phyloP scores from a whole-genome alignment of 257 asterid genomes.

The Nicotiana tomentosiformis region DNA sequence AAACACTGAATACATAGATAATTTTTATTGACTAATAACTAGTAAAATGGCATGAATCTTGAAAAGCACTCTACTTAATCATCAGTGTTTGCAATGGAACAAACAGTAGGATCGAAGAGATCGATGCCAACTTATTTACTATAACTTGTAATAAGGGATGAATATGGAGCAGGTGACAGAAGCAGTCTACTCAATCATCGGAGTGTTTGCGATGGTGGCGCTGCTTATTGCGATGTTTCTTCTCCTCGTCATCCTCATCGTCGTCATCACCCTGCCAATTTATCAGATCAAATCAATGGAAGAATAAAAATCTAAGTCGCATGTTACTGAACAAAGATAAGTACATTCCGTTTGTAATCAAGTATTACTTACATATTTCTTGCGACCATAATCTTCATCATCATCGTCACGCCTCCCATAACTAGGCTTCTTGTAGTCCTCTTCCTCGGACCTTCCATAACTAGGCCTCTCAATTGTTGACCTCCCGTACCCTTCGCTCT shows the following conservation, averaged over 20 bases:
- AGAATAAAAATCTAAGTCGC: background rate
- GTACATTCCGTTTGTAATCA: background rate
- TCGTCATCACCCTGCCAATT: slow-evolving; percentile 31
- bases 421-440: slow-evolving; percentile 48
- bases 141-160: background rate
- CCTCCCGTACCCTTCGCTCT: background rate
- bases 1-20: background rate
- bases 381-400: slow-evolving; percentile 51
- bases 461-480: slow-evolving; percentile 13
- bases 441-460: slow-evolving; percentile 32
- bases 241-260: slow-evolving; percentile 26
- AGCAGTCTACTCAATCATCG: slow-evolving; percentile 20
- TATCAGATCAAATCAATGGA: background rate
- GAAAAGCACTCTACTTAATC: slow-evolving; percentile 12
- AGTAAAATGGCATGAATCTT: background rate
- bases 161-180: background rate
- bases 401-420: slow-evolving; percentile 41
- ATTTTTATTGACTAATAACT: slow-evolving; percentile 9
- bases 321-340: background rate
- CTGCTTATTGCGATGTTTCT: slow-evolving; percentile 10
- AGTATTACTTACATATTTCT: slow-evolving; percentile 54
- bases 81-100: slow-evolving; percentile 35
- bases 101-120: background rate
- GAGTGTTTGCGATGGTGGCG: slow-evolving; percentile 34
- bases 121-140: slow-evolving; percentile 6